phyloP scores from a whole-genome alignment of 495 filamentous ascomycete genomes.

The Aspergillus biplanus region DNA sequence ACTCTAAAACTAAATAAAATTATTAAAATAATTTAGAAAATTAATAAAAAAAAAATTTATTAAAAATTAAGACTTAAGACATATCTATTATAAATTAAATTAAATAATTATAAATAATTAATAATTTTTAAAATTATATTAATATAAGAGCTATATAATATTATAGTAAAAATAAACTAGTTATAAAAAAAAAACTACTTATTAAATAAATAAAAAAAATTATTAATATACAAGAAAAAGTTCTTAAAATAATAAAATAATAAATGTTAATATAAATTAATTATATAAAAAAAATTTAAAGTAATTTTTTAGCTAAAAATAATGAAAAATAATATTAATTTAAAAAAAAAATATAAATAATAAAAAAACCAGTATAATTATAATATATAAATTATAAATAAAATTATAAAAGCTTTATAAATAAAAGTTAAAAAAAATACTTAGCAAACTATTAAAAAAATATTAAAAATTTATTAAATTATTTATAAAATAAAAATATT shows the following conservation, averaged over 20 bases:
- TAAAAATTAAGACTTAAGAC: not conserved
- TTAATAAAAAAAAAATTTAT: not conserved
- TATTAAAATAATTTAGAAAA: not conserved
- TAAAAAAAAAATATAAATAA: not conserved
- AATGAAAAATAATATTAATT: not conserved
- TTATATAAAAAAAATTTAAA: not conserved
- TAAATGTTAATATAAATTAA: not conserved
- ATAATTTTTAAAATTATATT: not conserved
- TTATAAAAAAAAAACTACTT: conserved; percentile 15
- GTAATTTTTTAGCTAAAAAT: too few species aligned
- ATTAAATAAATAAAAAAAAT: conserved; percentile 5
- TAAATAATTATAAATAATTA: not conserved
- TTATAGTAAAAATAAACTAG: not conserved
- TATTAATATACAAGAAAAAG: not conserved
- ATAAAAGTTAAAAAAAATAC: too few species aligned
- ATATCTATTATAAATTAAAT: not conserved
- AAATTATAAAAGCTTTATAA: too few species aligned
- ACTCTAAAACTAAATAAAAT: too few species aligned
- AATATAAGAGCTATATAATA: not conserved
- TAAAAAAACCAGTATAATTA: too few species aligned
- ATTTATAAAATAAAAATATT: conserved; percentile 6
- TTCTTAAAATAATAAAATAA: not conserved
- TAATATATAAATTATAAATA: too few species aligned
- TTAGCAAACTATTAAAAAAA: not conserved
- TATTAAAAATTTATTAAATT: not conserved